phyloP scores from a whole-genome alignment of 2,329 filamentous ascomycete genomes.

The Fonsecaea monophora region DNA sequence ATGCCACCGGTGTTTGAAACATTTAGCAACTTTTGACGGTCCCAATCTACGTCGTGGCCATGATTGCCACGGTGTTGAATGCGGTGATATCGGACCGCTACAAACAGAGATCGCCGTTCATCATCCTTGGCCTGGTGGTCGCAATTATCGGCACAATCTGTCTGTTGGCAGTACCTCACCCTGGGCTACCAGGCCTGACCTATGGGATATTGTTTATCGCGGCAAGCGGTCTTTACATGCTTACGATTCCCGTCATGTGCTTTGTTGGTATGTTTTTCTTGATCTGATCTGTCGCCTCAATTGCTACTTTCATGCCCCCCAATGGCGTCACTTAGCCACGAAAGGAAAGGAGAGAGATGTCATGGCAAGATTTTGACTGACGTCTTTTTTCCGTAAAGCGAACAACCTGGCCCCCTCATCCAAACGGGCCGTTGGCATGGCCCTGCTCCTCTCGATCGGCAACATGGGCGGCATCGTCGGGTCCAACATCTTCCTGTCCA shows the following conservation, averaged over 20 bases:
- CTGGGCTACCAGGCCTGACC: constrained; percentile 31
- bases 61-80: no score
- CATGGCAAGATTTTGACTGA: constrained; percentile 46
- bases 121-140: constrained; percentile 40
- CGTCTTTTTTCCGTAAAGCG: constrained; percentile 39
- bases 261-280: no score
- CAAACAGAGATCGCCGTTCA: constrained; percentile 41
- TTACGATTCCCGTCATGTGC: no score
- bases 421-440: constrained; percentile 67
- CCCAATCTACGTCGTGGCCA: constrained; percentile 46
- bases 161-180: no score
- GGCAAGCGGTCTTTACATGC: constrained; percentile 50
- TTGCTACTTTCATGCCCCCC: no score
- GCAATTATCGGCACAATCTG: constrained; percentile 4
- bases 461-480: constrained; percentile 44
- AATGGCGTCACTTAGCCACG: no score
- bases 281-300: no score
- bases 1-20: not conserved
- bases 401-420: constrained; percentile 65
- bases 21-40: constrained; percentile 40
- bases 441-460: constrained; percentile 67
- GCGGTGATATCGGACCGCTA: no score
- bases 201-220: constrained; percentile 42
- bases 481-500: constrained; percentile 34
- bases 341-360: constrained; percentile 15